These are phyloP conservation scores for Gracilariopsis chorda DNA, from an alignment of 23 red algal species.

Conservation along the genomic window DNA sequence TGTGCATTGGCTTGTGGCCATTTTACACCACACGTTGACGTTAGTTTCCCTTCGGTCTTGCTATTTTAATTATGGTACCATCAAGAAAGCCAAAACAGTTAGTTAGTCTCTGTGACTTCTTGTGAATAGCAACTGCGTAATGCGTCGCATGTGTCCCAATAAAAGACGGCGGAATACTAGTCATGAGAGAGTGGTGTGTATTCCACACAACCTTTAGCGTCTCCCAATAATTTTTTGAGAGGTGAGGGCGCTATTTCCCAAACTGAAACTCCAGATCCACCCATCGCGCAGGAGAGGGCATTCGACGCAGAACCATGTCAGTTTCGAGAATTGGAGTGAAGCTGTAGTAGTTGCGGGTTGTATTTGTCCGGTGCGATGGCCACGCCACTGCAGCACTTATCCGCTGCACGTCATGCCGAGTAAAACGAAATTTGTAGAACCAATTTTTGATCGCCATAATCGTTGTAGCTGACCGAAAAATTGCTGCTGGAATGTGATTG, in stretches of 20 bases:
- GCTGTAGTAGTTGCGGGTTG: not conserved
- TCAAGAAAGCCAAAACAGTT: no score
- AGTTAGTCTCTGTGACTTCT: not conserved
- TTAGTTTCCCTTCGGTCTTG: not conserved
- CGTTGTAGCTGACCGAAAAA: not conserved
- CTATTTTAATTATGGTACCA: not conserved
- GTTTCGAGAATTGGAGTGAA: not conserved
- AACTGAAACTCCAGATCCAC: no score
- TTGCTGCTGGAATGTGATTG: not conserved
- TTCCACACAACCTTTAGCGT: not conserved
- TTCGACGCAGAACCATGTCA: not conserved
- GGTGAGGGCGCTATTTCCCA: not conserved
- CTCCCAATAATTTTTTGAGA: not conserved
- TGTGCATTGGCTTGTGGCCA: not conserved
- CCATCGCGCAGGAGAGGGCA: not conserved
- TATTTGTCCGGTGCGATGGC: not conserved
- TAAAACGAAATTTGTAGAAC: not conserved
- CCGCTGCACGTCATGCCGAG: not conserved
- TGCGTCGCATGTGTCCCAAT: not conserved
- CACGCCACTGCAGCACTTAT: not conserved
- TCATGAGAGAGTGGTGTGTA: not conserved
- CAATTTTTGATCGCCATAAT: not conserved
- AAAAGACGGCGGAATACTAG: not conserved
- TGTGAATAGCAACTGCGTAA: not conserved
- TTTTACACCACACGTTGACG: not conserved